phyloP scores from a whole-genome alignment of 345 rosid species.

The Mercurialis annua region DNA sequence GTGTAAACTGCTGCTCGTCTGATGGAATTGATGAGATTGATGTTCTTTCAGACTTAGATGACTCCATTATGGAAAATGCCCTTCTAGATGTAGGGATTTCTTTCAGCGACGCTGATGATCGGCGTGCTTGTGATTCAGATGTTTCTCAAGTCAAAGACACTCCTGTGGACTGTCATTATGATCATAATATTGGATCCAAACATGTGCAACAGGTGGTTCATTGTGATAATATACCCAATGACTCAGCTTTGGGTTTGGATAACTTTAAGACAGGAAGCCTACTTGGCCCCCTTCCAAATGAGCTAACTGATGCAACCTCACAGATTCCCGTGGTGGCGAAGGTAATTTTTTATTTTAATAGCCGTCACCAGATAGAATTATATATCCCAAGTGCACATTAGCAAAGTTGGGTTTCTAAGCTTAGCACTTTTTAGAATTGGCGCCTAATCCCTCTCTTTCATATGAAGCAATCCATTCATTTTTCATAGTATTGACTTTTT shows the following conservation, averaged over 20 bases:
- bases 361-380: neutral
- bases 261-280: slow-evolving; percentile 11
- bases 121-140: slow-evolving; percentile 23
- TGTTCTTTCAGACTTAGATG: slow-evolving; percentile 41
- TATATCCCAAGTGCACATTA: neutral
- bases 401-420: slow-evolving; percentile 8
- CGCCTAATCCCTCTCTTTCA: neutral
- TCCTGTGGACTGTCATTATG: slow-evolving; percentile 26
- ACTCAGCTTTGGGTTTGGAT: slow-evolving; percentile 17
- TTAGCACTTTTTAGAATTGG: neutral
- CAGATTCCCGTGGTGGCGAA: slow-evolving; percentile 16
- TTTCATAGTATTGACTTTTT: slow-evolving; percentile 19
- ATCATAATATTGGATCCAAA: slow-evolving; percentile 18
- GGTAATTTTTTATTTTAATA: slow-evolving; percentile 30
- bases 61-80: slow-evolving; percentile 44
- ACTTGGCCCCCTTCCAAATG: slow-evolving; percentile 19
- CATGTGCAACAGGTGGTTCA: slow-evolving; percentile 11
- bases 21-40: slow-evolving; percentile 36
- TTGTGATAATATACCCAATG: slow-evolving; percentile 11
- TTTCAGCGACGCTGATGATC: slow-evolving; percentile 20
- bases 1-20: slow-evolving; percentile 17
- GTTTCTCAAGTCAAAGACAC: slow-evolving; percentile 48
- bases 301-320: slow-evolving; percentile 23
- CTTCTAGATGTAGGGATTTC: slow-evolving; percentile 52
- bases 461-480: slow-evolving; percentile 1